Evolutionary conservation across 441 rosid genomes (phyloP), one percentile per base, ranked within the genome.

Genomic region (Gossypium davidsonii): DNA sequence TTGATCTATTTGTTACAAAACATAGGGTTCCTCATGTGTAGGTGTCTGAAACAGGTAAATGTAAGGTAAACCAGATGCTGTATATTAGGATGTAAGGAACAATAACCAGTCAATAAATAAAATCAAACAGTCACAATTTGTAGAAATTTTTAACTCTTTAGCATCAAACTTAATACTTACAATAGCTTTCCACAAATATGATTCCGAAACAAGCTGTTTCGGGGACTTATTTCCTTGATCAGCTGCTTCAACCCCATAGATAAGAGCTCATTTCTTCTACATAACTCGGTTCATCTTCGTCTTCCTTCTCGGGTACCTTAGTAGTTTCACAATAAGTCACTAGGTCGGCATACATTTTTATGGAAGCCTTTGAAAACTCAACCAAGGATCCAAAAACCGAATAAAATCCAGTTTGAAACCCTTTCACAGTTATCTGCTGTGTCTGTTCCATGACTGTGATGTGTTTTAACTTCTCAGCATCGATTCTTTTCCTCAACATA

Each of bases 381-480:
- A 74, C 64, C 77, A 87, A 46, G 2, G 83, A 80, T 42, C 72
- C 78, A 2, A 87, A 81, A 60, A 87, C 85, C 0, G 81, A 53
- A 34, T 76, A 78, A 58, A 87, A 80, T 63, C 89, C 86, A 39
- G 74, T 70, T 69, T 82, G 86, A 58, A 87, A 77, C 48, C 84
- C 82, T 42, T 70, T 66, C 42, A 87, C 21, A 1, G 79, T 78
- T 44, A 80, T 74, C 42, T 62, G 67, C 53, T 82, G 75, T 0
- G 88, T 82, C 74, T 79, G 83, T 70, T 79, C 73, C 78, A 81
- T 72, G 63, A 74, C 57, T 44, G 21, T 23, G 3, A 70, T 74
- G 76, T 87, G 86, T 73, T 82, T 81, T 71, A 11, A 79, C 74
- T 71, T 84, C 72, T 87, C 85, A 3, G 53, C 73, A 6, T 82